Evolutionary conservation across 352 stramenopile species (phyloP), one percentile per base, ranked within the genome.

Genomic region (Globisporangium mamillatum): DNA sequence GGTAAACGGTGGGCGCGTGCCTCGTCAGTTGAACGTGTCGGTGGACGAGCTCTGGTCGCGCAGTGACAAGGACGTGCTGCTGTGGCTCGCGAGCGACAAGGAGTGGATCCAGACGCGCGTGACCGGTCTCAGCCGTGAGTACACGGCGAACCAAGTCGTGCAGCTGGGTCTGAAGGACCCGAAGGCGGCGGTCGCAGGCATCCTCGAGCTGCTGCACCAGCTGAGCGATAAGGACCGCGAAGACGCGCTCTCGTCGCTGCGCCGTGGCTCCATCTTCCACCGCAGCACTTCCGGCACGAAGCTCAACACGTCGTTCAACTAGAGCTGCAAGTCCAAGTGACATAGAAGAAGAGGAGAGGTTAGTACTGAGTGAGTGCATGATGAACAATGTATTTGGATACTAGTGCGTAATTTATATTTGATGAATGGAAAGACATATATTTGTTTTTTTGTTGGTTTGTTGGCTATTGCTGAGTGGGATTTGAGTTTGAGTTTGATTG

Each of bases 251-350:
- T 75, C 86, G 27, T 78, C 86, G 48, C 74, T 96, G 68, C 89
- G 89, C 61, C 86, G 89, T 48, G 89, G 87, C 71, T 93, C 84
- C 60, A 96, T 96, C 72, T 96, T 96, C 76, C 84, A 90, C 77
- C 89, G 90, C 75, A 92, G 68, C 50, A 76, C 74, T 48, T 87
- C 79, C 14, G 72, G 71, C 66, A 69, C 60, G 38, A 77, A 82
- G 69, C 70, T 84, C 63, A 82, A 71, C 60, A 63, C 60, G n/a
- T 78, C 50, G 50, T 67, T 56, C 48, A 70, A 59, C 58, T 60
- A 67, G 56, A 55, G 41, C 27, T 44, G 16, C 32, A 50, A 50
- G 41, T 22, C 1, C 16, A n/a, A 52, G 44, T 52, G 55, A 29
- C 41, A 65, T 65, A 65, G 60, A 65, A 55, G 44, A 52, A 52